Conservation (phyloP, 2,329 filamentous ascomycete genomes). For the Penicillium sp. region DNA sequence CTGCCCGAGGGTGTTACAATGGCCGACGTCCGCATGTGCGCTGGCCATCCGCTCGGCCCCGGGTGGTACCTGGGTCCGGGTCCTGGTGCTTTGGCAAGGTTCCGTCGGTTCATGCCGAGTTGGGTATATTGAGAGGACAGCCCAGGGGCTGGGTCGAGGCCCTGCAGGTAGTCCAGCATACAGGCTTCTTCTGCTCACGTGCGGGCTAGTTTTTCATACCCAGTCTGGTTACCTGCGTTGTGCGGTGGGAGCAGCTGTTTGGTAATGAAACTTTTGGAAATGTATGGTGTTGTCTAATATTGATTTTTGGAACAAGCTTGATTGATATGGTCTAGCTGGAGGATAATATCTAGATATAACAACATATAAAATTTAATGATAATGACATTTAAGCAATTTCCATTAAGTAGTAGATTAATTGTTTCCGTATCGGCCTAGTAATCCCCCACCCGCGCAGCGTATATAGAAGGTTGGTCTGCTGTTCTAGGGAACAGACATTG, state of each 20-base stretch:
- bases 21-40: slow-evolving; percentile 19
- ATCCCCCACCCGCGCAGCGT: too few species aligned
- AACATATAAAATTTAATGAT: too few species aligned
- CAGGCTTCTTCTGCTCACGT: slow-evolving; percentile 9
- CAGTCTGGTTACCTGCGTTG: slow-evolving; percentile 6
- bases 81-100: slow-evolving; percentile 20
- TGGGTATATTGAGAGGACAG: slow-evolving; percentile 19
- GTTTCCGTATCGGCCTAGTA: too few species aligned
- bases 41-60: slow-evolving; percentile 21
- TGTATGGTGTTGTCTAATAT: too few species aligned
- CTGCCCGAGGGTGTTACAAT: slow-evolving; percentile 15
- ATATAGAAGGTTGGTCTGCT: too few species aligned
- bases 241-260: slow-evolving; percentile 12
- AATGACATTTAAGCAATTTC: too few species aligned
- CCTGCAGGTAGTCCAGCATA: background rate
- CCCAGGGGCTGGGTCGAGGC: slow-evolving; percentile 7
- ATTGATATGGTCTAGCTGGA: too few species aligned
- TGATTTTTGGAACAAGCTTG: too few species aligned
- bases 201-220: slow-evolving; percentile 8
- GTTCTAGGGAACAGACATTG: too few species aligned
- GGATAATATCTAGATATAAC: too few species aligned
- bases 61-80: slow-evolving; percentile 21
- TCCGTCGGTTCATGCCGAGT: slow-evolving; percentile 14
- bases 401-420: too few species aligned
- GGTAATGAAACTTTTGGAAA: background rate